These are phyloP conservation scores for Teunomyces gatunensis DNA, from an alignment of 805 yeast species.

Conservation along the genomic window DNA sequence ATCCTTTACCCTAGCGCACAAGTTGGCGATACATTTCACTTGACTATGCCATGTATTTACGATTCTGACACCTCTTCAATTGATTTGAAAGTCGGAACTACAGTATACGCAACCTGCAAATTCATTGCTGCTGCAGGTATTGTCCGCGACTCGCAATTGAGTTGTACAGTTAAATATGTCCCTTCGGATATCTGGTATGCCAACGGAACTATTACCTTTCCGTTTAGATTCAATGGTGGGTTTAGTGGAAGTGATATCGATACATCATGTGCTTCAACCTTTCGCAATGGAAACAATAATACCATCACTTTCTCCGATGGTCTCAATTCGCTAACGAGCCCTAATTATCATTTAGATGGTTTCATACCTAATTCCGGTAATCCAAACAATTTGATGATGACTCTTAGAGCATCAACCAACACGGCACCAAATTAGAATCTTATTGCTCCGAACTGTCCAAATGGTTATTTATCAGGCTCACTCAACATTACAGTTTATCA, in stretches of 20 bases:
- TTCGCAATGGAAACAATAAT: conserved; percentile 16
- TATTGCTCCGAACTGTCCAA: conserved; percentile 14
- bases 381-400: background rate
- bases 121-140: conserved; percentile 7
- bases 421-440: conserved; percentile 4
- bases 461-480: conserved; percentile 19
- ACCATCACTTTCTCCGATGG: conserved; percentile 14
- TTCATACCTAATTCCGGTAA: background rate
- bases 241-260: conserved; percentile 7
- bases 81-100: conserved; percentile 4
- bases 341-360: background rate
- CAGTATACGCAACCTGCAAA: conserved; percentile 19
- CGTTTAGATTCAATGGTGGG: conserved; percentile 18
- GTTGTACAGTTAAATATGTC: conserved; percentile 5
- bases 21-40: conserved; percentile 26
- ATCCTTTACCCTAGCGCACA: conserved; percentile 6
- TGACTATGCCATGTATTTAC: conserved; percentile 25
- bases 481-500: conserved; percentile 14
- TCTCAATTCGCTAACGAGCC: conserved; percentile 2
- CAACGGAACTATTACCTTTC: conserved; percentile 11
- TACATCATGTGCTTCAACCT: conserved; percentile 13
- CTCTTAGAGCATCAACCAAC: background rate
- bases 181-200: conserved; percentile 2
- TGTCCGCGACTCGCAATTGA: conserved; percentile 1
- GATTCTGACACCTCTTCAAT: conserved; percentile 16